Evolutionary conservation across 2,329 filamentous ascomycete species (phyloP).

Genomic region (Xylaria sp.): DNA sequence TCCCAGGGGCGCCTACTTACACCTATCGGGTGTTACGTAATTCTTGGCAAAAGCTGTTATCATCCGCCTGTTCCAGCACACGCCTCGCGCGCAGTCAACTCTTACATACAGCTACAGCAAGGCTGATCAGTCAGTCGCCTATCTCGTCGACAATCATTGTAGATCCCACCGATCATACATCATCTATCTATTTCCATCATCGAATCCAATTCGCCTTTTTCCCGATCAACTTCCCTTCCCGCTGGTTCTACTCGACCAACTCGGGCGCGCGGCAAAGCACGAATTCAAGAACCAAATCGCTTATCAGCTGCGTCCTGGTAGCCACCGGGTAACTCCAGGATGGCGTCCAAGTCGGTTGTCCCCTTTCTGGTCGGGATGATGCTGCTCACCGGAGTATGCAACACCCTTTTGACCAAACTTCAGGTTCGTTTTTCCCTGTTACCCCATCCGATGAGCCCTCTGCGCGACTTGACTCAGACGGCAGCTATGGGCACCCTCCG

Average conservation of each 20-base stretch:
- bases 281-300: neutral
- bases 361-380: constrained; percentile 95
- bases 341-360: constrained; percentile 77
- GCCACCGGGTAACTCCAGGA: constrained; percentile 51
- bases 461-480: neutral
- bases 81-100: too few relatives aligned
- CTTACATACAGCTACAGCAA: neutral
- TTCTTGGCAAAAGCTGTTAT: neutral
- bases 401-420: constrained; percentile 96
- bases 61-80: neutral
- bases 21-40: constrained; percentile 3
- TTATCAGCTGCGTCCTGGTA: constrained; percentile 14
- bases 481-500: neutral
- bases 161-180: neutral
- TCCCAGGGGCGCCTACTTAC: neutral
- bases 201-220: neutral
- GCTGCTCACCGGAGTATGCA: constrained; percentile 94
- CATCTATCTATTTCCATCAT: neutral
- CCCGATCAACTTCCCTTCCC: neutral
- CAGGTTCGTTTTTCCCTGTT: constrained; percentile 67
- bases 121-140: neutral
- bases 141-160: constrained; percentile 18
- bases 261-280: neutral
- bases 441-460: neutral
- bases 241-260: neutral